Evolutionary conservation across 768 basidiomycete genomes (phyloP).

Genomic region (Daedaleopsis nitida): DNA sequence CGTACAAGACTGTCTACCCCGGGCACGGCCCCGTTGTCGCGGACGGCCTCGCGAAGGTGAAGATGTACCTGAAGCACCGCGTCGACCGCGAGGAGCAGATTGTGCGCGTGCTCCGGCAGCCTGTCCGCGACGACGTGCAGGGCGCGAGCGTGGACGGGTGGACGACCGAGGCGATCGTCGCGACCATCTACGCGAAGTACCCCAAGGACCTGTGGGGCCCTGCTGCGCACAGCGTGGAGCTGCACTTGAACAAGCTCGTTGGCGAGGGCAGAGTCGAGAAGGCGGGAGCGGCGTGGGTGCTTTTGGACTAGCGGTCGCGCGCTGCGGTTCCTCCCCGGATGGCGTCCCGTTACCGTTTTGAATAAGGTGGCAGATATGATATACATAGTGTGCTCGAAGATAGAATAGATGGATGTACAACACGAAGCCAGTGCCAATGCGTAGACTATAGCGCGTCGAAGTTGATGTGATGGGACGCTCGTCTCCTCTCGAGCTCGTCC

Average conservation of each 20-base stretch:
- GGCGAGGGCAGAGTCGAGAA: conserved; percentile 56
- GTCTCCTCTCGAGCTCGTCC: conserved; percentile 88
- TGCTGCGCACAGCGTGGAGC: conserved; percentile 65
- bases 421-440: conserved; percentile 8
- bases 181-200: conserved; percentile 68
- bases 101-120: conserved; percentile 46
- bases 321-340: too few species aligned
- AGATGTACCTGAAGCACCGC: conserved; percentile 78
- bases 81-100: conserved; percentile 82
- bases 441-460: conserved; percentile 82
- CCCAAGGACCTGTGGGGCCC: conserved; percentile 71
- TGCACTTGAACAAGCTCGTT: conserved; percentile 76
- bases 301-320: conserved; percentile 7
- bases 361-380: neutral
- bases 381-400: conserved; percentile 10
- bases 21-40: conserved; percentile 83
- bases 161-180: conserved; percentile 70
- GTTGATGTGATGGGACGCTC: conserved; percentile 94
- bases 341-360: too few species aligned
- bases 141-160: conserved; percentile 32
- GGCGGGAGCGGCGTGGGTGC: conserved; percentile 19
- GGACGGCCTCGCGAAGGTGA: conserved; percentile 62
- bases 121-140: conserved; percentile 31
- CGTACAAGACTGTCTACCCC: conserved; percentile 69
- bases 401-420: conserved; percentile 5